Evolutionary conservation across 768 basidiomycete genomes (phyloP), one percentile per base, ranked within the genome.

Genomic region (Boletus sp.): DNA sequence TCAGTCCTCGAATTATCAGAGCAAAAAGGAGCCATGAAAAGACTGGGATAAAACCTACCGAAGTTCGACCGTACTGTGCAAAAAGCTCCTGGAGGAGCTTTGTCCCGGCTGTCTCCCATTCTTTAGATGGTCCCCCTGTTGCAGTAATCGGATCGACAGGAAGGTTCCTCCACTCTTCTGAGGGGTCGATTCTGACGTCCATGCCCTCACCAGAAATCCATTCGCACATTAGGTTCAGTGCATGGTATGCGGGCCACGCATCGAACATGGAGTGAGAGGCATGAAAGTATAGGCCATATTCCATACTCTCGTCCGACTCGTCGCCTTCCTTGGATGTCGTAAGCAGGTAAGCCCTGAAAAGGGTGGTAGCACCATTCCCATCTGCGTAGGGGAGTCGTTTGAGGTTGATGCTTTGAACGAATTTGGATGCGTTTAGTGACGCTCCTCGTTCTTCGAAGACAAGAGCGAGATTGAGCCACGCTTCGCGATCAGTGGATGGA

Each of bases 401-500:
- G 42, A 47, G 40, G 42, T 50, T 67, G 15, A 60, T 59, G 42
- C 40, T 46, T 35, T 56, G 55, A 24, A 71, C 11, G 12, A 68
- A 68, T 35, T 36, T 45, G 24, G 57, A 29, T 5, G 57, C 3
- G 28, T 69, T 32, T 14, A 69, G 57, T 20, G 59, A 56, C 7
- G 36, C 24, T 3, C 24, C 24, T 24, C 24, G 24, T 24, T 24
- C 24, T 24, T 24, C 24, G 24, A 24, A 1, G 24, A 24, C 24
- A 24, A 24, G 24, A 24, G 24, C 24, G 2, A 24, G 24, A 24
- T 24, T 24, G 24, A 66, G 61, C 69, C 69, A 69, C 8, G 50
- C 54, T 24, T 64, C 41, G 12, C 67, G 61, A 45, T 64, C 64
- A 24, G 57, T 50, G 30, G 57, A 69, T 14, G 69, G 64, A 18